Conservation (phyloP, 805 yeast species). For the Monosporozyma yasuniensis region DNA sequence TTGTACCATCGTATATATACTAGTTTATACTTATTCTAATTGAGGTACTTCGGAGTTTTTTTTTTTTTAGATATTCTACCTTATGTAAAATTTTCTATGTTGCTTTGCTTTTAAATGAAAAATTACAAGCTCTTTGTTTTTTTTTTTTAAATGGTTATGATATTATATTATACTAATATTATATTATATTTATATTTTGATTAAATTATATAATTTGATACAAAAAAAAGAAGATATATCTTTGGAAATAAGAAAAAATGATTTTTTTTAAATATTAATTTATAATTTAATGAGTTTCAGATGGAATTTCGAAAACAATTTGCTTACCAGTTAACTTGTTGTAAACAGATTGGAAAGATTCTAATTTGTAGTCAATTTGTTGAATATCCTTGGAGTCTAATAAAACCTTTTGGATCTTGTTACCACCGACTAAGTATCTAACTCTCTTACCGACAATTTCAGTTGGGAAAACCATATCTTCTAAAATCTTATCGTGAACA, state of each 20-base stretch:
- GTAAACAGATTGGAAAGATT: conserved; percentile 98
- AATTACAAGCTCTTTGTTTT: too few relatives aligned
- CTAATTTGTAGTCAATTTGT: conserved; percentile 96
- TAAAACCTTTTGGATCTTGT: conserved; percentile 95
- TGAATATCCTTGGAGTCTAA: conserved; percentile 96
- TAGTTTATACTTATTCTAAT: too few relatives aligned
- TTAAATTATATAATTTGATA: not conserved
- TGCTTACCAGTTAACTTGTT: conserved; percentile 98
- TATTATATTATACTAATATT: not conserved
- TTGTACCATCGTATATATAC: too few relatives aligned
- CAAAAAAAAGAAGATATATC: too few relatives aligned
- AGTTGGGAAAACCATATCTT: conserved; percentile 99
- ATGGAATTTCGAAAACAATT: conserved; percentile 93
- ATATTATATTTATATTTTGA: not conserved
- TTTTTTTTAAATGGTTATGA: not conserved
- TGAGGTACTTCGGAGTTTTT: too few relatives aligned
- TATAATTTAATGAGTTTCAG: conserved; percentile 29
- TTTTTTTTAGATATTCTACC: too few relatives aligned
- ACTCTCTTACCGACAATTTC: conserved; percentile 99
- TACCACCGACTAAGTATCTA: conserved; percentile 98
- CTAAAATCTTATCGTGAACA: conserved; percentile 97
- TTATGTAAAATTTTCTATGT: too few relatives aligned
- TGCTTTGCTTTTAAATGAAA: too few relatives aligned
- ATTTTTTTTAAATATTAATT: not conserved
- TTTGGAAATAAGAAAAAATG: not conserved